These are phyloP conservation scores for Bryoglossum gracile DNA, from an alignment of 495 filamentous ascomycete genomes.

Conservation along the genomic window DNA sequence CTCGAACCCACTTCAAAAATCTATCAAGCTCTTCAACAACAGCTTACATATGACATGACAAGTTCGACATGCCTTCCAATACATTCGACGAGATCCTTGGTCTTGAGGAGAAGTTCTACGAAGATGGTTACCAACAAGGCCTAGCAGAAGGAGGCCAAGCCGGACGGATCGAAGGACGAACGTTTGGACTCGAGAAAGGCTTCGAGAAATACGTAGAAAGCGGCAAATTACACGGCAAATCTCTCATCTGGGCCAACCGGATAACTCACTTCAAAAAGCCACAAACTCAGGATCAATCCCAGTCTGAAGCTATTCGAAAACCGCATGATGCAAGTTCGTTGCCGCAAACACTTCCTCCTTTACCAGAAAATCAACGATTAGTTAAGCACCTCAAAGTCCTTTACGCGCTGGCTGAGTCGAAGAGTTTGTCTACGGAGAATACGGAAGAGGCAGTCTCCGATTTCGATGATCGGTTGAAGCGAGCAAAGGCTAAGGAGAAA, in stretches of 20 bases:
- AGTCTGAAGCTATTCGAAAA: background rate
- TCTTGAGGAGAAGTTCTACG: conserved; percentile 79
- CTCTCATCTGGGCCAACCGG: conserved; percentile 70
- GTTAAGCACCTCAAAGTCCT: conserved; percentile 65
- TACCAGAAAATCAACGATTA: conserved; percentile 57
- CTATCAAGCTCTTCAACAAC: too few species aligned
- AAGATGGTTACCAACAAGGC: conserved; percentile 73
- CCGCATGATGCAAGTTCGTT: conserved; percentile 7
- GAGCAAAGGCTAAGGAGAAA: conserved; percentile 71
- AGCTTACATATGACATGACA: too few species aligned
- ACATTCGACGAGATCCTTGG: conserved; percentile 65
- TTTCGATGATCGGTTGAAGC: conserved; percentile 75
- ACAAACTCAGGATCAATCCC: conserved; percentile 4
- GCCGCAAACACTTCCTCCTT: conserved; percentile 23
- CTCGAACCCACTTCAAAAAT: too few species aligned
- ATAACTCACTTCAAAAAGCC: conserved; percentile 30
- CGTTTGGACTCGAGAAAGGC: conserved; percentile 86
- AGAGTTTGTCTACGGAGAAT: conserved; percentile 69
- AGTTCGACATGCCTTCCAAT: conserved; percentile 26
- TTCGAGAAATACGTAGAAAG: conserved; percentile 83
- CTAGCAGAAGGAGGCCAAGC: conserved; percentile 67
- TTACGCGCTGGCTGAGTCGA: conserved; percentile 68
- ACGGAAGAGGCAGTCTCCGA: conserved; percentile 78
- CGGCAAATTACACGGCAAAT: conserved; percentile 74
- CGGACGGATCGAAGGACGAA: conserved; percentile 78